Evolutionary conservation across 768 basidiomycete species (phyloP).

Genomic region (Lactarius hatsudake): DNA sequence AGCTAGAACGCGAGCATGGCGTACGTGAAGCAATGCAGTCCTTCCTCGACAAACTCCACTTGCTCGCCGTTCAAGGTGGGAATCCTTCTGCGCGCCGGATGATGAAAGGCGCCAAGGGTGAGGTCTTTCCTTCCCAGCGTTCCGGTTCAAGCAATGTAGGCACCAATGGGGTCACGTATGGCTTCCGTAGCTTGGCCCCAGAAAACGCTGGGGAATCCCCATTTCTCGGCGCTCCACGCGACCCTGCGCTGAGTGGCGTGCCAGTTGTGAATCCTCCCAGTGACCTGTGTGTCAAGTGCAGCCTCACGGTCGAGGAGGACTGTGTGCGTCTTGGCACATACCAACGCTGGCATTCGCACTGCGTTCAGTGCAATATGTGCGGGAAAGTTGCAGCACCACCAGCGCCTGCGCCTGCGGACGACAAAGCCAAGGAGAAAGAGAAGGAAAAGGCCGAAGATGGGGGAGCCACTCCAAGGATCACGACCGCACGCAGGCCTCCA

Average conservation of each 20-base stretch:
- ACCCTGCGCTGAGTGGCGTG: conserved; percentile 47
- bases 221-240: conserved; percentile 50
- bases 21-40: conserved; percentile 80
- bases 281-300: conserved; percentile 89
- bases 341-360: conserved; percentile 94
- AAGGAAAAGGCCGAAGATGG: conserved; percentile 41
- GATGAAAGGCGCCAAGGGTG: conserved; percentile 72
- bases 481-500: conserved; percentile 67
- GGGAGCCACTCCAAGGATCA: conserved; percentile 54
- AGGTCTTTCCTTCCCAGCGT: conserved; percentile 40
- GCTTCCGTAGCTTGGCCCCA: conserved; percentile 88
- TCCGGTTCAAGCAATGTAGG: conserved; percentile 56
- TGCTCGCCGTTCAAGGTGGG: conserved; percentile 82
- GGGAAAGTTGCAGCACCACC: conserved; percentile 72
- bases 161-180: conserved; percentile 87
- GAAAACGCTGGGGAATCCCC: conserved; percentile 89
- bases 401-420: conserved; percentile 49
- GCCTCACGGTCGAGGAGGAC: conserved; percentile 92
- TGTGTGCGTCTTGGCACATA: conserved; percentile 95
- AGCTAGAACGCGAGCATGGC: conserved; percentile 87
- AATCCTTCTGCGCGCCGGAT: conserved; percentile 75
- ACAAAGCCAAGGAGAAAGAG: conserved; percentile 49
- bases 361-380: conserved; percentile 81
- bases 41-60: conserved; percentile 90
- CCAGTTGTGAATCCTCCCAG: conserved; percentile 72